These are phyloP conservation scores for Sugiyamaella americana DNA, from an alignment of 805 yeast species.

Conservation along the genomic window DNA sequence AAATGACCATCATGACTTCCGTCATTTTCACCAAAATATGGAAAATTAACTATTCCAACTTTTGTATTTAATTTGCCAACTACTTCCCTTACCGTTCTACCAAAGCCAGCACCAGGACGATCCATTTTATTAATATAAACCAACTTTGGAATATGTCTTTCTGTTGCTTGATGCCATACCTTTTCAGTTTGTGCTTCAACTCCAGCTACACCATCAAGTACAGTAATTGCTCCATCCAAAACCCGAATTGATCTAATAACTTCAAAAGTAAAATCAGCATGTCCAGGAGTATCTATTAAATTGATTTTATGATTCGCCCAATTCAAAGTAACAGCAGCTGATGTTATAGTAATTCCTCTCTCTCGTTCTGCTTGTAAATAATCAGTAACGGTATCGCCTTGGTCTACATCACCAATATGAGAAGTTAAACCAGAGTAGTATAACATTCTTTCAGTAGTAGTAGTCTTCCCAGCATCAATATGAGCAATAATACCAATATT, in stretches of 20 bases:
- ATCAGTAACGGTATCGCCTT: constrained; percentile 95
- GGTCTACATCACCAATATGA: constrained; percentile 85
- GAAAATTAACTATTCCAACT: constrained; percentile 70
- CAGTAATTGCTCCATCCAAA: constrained; percentile 88
- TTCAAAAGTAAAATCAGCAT: constrained; percentile 95
- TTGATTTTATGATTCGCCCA: constrained; percentile 79
- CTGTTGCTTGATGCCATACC: constrained; percentile 85
- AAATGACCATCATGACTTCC: constrained; percentile 38
- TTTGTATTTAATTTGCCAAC: constrained; percentile 68
- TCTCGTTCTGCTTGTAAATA: constrained; percentile 83
- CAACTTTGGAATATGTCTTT: constrained; percentile 62
- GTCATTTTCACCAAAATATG: constrained; percentile 52
- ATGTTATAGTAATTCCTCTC: constrained; percentile 92
- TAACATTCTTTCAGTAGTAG: constrained; percentile 95
- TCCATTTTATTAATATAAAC: constrained; percentile 94
- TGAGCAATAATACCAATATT: constrained; percentile 98
- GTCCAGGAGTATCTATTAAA: constrained; percentile 96
- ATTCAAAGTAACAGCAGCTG: constrained; percentile 88
- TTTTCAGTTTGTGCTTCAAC: constrained; percentile 98
- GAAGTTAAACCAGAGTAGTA: constrained; percentile 76
- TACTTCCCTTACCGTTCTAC: constrained; percentile 81
- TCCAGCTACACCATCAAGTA: constrained; percentile 93
- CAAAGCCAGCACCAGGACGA: constrained; percentile 89
- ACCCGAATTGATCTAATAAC: constrained; percentile 86
- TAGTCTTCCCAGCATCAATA: constrained; percentile 97